phyloP scores from a whole-genome alignment of 768 basidiomycete genomes.

The Phlebiopsis flavidoalba region DNA sequence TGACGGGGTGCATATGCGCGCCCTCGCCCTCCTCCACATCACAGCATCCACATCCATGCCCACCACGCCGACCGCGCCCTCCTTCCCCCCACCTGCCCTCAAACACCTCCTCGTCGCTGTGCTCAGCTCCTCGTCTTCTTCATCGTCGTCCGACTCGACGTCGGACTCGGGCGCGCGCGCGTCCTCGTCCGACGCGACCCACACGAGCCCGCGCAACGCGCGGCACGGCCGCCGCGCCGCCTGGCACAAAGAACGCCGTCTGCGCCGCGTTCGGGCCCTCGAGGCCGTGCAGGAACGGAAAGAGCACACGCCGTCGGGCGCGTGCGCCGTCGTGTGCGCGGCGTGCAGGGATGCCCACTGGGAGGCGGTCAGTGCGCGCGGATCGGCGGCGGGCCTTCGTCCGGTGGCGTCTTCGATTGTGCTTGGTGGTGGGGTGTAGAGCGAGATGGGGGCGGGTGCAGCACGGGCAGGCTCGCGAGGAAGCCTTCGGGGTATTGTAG shows the following conservation, averaged over 20 bases:
- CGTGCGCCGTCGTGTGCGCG: conserved; percentile 60
- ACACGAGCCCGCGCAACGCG: conserved; percentile 65
- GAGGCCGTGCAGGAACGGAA: conserved; percentile 86
- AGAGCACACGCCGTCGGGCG: conserved; percentile 76
- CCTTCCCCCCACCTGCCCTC: conserved; percentile 16
- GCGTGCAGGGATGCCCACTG: conserved; percentile 61
- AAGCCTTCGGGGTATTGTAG: conserved; percentile 16
- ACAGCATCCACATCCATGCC: conserved; percentile 26
- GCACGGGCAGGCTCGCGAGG: conserved; percentile 19
- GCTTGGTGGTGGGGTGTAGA: background rate
- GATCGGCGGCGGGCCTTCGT: conserved; percentile 18
- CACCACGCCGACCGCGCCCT: conserved; percentile 23
- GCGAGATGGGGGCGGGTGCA: conserved; percentile 3
- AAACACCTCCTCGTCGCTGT: conserved; percentile 23
- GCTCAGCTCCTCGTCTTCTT: conserved; percentile 20
- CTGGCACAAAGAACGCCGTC: conserved; percentile 63
- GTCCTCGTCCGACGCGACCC: conserved; percentile 78
- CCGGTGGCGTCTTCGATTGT: too few species aligned
- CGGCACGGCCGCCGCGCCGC: conserved; percentile 26
- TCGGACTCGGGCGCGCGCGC: background rate
- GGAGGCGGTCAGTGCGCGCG: conserved; percentile 36
- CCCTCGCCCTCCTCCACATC: conserved; percentile 21
- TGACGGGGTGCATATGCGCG: conserved; percentile 49
- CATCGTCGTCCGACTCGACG: background rate
- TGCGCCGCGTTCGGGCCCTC: conserved; percentile 78